Conservation (phyloP, 768 basidiomycete species). For the Leccinum boreale region DNA sequence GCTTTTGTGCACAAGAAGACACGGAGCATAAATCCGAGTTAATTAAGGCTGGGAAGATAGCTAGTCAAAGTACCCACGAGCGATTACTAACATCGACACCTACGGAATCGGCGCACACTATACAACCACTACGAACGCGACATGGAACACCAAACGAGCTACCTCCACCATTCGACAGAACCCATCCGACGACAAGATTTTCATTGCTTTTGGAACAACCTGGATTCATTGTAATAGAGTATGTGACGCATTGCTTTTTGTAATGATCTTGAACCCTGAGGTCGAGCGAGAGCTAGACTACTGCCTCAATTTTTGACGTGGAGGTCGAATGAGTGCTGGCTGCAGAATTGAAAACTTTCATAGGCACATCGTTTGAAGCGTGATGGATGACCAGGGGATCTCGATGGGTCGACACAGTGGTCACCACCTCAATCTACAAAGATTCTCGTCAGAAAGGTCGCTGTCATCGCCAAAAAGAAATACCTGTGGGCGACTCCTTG, state of each 20-base stretch:
- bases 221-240: background rate
- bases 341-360: too few relatives aligned
- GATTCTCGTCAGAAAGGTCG: background rate
- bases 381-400: too few relatives aligned
- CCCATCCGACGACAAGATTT: background rate
- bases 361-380: too few relatives aligned
- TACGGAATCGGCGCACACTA: background rate
- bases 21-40: background rate
- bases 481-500: constrained; percentile 7
- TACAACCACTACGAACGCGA: background rate
- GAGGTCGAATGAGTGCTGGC: too few relatives aligned
- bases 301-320: too few relatives aligned
- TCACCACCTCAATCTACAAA: background rate
- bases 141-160: background rate
- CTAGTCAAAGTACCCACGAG: too few relatives aligned
- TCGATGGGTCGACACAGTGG: background rate
- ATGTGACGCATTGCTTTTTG: background rate
- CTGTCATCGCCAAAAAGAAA: background rate
- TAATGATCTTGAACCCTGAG: background rate
- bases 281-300: too few relatives aligned
- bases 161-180: background rate
- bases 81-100: too few relatives aligned
- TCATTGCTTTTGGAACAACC: background rate
- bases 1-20: background rate
- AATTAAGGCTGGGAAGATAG: background rate